These are phyloP conservation scores for Pigoraptor vietnamica DNA, from an alignment of 78 protist genomes.

Conservation along the genomic window DNA sequence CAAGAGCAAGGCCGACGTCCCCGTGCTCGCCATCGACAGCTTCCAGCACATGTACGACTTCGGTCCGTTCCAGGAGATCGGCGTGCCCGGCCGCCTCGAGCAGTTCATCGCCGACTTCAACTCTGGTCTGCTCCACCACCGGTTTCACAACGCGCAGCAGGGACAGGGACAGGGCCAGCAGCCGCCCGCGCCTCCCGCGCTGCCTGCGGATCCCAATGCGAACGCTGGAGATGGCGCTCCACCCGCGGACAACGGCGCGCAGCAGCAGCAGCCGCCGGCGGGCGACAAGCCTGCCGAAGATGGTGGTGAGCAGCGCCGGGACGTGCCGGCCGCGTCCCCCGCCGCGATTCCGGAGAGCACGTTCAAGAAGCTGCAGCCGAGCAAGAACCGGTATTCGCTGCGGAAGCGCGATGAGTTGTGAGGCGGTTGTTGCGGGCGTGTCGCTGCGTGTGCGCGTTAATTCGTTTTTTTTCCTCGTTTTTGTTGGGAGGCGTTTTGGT, in stretches of 20 bases:
- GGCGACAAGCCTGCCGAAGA: not conserved
- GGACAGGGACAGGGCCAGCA: not conserved
- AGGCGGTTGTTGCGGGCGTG: not conserved
- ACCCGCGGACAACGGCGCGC: not conserved
- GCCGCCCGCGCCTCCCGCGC: not conserved
- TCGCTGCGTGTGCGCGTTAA: not conserved
- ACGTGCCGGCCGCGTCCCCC: not conserved
- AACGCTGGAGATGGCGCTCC: not conserved
- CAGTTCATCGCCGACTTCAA: constrained; percentile 19
- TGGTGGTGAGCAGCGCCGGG: not conserved
- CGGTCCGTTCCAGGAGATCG: not conserved
- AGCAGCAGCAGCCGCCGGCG: not conserved
- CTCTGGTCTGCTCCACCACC: constrained; percentile 17
- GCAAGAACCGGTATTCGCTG: not conserved
- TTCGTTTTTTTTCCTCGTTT: not conserved
- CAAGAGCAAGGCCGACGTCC: constrained; percentile 18
- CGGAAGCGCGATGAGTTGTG: not conserved
- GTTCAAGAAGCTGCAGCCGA: not conserved
- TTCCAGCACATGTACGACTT: constrained; percentile 37
- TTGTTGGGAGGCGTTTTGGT: not conserved
- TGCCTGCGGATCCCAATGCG: not conserved
- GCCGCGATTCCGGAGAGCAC: not conserved
- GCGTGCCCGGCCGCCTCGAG: not conserved
- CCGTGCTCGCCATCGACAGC: constrained; percentile 37
- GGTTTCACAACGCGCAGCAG: constrained; percentile 19